phyloP scores from a whole-genome alignment of 2,329 filamentous ascomycete species.

The Arthrobotrys sphaeroides region DNA sequence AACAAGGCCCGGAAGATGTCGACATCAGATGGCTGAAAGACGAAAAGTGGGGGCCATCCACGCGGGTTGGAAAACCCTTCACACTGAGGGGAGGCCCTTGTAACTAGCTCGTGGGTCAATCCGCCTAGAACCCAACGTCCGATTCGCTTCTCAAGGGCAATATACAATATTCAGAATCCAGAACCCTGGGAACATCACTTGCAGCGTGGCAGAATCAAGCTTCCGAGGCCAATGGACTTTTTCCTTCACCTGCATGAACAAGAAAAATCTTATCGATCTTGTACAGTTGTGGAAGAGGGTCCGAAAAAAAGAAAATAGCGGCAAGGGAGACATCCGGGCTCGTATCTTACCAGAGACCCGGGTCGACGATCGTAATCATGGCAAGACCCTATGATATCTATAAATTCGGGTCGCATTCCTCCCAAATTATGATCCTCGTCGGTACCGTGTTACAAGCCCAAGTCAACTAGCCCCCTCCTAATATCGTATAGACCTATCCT shows the following conservation, averaged over 20 bases:
- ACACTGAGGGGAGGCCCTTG: not conserved
- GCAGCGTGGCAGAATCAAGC: constrained; percentile 27
- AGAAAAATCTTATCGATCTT: constrained; percentile 25
- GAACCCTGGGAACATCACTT: constrained; percentile 17
- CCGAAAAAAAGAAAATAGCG: not conserved
- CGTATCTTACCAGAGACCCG: not conserved
- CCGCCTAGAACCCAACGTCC: not conserved
- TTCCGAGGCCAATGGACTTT: not conserved
- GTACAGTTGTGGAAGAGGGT: too few species aligned
- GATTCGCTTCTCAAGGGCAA: constrained; percentile 9
- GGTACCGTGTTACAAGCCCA: not conserved
- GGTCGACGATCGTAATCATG: not conserved
- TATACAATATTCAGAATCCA: constrained; percentile 4
- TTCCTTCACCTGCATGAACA: constrained; percentile 21
- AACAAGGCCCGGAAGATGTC: constrained; percentile 29
- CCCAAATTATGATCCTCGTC: constrained; percentile 4
- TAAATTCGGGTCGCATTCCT: constrained; percentile 33
- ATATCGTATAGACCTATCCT: not conserved
- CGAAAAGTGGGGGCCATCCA: constrained; percentile 31
- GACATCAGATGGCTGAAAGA: constrained; percentile 45
- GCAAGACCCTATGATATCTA: not conserved
- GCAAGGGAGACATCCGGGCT: not conserved
- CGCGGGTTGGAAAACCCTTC: not conserved
- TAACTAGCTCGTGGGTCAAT: not conserved
- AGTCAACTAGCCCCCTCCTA: not conserved